These are phyloP conservation scores for Chondrostereum purpureum DNA, from an alignment of 1,284 basidiomycete genomes.

Conservation along the genomic window DNA sequence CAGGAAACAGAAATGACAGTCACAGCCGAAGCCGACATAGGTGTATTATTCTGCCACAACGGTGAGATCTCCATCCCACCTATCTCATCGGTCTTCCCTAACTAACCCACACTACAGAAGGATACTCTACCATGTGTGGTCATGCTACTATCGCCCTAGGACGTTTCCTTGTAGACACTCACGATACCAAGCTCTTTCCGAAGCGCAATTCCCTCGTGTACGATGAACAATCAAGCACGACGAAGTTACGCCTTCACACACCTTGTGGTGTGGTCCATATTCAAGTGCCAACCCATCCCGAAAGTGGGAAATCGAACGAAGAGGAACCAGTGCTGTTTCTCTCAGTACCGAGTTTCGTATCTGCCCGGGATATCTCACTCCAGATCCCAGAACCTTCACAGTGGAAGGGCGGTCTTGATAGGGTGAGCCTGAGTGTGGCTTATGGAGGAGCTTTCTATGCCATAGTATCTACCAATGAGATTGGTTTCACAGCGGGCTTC, in stretches of 20 bases:
- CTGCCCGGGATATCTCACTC: constrained; percentile 22
- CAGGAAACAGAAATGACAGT: constrained; percentile 30
- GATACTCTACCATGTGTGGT: constrained; percentile 42
- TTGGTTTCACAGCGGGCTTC: constrained; percentile 26
- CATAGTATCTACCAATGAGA: constrained; percentile 25
- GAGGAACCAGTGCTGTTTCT: constrained; percentile 27
- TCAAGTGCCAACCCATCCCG: constrained; percentile 21
- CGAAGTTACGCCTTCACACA: constrained; percentile 27
- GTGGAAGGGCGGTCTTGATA: constrained; percentile 20
- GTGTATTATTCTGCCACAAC: constrained; percentile 41
- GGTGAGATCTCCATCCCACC: constrained; percentile 16
- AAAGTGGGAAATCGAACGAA: constrained; percentile 20
- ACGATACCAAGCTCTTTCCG: constrained; percentile 26
- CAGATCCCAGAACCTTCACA: constrained; percentile 21
- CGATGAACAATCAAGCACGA: constrained; percentile 17
- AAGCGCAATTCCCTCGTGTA: constrained; percentile 20
- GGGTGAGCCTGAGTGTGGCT: constrained; percentile 28
- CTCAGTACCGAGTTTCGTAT: too few species aligned
- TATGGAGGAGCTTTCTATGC: constrained; percentile 41
- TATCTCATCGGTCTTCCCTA: neutral
- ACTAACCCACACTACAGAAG: constrained; percentile 23
- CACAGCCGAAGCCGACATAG: constrained; percentile 32
- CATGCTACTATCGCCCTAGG: constrained; percentile 41
- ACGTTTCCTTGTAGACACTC: constrained; percentile 34
- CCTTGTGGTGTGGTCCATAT: constrained; percentile 33